These are phyloP conservation scores for Saccharomycopsis synnaedendra DNA, from an alignment of 805 yeast species.

Conservation along the genomic window DNA sequence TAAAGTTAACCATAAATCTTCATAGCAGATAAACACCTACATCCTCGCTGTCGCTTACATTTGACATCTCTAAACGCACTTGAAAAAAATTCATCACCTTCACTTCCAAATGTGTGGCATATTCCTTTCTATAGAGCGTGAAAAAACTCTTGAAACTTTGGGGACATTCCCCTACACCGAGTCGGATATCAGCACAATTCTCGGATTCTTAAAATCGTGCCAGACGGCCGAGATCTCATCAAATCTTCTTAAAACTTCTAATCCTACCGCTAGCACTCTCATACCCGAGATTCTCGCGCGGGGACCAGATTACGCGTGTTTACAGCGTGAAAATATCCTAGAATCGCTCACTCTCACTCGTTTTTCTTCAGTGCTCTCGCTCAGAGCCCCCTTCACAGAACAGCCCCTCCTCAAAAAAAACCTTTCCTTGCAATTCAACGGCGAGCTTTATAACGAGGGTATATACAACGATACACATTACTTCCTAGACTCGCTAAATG, in stretches of 20 bases:
- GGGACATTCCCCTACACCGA: too few species aligned
- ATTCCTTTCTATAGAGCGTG: too few species aligned
- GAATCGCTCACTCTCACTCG: constrained; percentile 21
- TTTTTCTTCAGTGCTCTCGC: constrained; percentile 66
- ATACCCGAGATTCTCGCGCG: constrained; percentile 39
- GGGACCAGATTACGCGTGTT: constrained; percentile 52
- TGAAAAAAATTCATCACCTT: too few species aligned
- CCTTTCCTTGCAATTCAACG: constrained; percentile 68
- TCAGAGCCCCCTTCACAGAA: constrained; percentile 64
- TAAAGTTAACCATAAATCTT: too few species aligned
- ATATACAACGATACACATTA: constrained; percentile 52
- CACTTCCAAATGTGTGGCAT: too few species aligned
- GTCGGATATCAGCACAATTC: too few species aligned
- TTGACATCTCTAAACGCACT: too few species aligned
- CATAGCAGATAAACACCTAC: too few species aligned
- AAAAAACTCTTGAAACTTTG: too few species aligned
- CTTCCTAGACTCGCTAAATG: constrained; percentile 29
- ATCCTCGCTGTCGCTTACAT: too few species aligned
- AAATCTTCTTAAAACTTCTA: neutral
- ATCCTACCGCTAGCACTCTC: constrained; percentile 16
- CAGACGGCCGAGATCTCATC: neutral
- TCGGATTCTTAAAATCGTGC: neutral
- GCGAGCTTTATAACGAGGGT: constrained; percentile 61
- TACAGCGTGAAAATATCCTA: constrained; percentile 13
- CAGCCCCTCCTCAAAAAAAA: constrained; percentile 46